phyloP scores from a whole-genome alignment of 371 early-diverging fungal species.

The Apophysomyces variabilis region DNA sequence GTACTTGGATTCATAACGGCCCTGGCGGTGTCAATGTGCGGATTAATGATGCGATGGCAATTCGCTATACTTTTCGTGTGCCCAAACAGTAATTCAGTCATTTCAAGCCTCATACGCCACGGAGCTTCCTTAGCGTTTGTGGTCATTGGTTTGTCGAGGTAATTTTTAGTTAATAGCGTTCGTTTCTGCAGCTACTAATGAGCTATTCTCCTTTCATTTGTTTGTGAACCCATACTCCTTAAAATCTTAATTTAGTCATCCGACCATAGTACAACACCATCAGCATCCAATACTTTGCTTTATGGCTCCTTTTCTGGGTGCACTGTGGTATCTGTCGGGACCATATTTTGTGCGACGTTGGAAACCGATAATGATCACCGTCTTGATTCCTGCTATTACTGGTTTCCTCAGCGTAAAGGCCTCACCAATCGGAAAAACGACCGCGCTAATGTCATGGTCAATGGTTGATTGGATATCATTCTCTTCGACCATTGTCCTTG shows the following conservation, averaged over 20 bases:
- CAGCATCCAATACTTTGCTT: constrained; percentile 14
- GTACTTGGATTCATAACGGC: constrained; percentile 48
- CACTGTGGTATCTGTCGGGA: constrained; percentile 32
- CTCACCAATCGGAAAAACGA: constrained; percentile 22
- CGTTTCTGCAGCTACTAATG: neutral
- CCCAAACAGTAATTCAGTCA: constrained; percentile 16
- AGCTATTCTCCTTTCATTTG: constrained; percentile 2
- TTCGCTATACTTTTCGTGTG: constrained; percentile 36
- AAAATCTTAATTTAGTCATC: constrained; percentile 20
- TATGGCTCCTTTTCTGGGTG: constrained; percentile 18
- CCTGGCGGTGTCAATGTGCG: constrained; percentile 35
- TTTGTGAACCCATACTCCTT: neutral
- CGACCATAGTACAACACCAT: neutral
- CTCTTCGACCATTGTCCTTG: constrained; percentile 39
- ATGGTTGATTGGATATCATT: constrained; percentile 46
- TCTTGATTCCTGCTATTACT: constrained; percentile 31
- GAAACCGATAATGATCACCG: constrained; percentile 13
- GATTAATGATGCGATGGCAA: constrained; percentile 42
- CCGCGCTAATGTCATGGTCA: constrained; percentile 30
- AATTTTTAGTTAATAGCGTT: constrained; percentile 1
- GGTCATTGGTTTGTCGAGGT: constrained; percentile 29
- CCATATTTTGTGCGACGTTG: constrained; percentile 45
- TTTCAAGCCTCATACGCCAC: constrained; percentile 26
- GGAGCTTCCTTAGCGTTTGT: constrained; percentile 26
- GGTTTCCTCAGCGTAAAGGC: constrained; percentile 33